Conservation (phyloP, 2,329 filamentous ascomycete species). For the Botryotinia narcissicola region DNA sequence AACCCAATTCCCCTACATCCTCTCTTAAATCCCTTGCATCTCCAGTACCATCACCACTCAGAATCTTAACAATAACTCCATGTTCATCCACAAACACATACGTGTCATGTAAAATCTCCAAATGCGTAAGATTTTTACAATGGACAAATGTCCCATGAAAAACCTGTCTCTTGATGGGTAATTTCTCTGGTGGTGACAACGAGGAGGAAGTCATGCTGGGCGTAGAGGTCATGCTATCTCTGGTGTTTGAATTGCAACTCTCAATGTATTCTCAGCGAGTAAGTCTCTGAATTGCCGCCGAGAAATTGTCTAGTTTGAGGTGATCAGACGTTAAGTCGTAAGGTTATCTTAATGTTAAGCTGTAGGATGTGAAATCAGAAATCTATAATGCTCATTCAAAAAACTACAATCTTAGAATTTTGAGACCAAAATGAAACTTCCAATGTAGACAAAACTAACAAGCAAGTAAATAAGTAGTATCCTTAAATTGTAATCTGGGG, state of each 20-base stretch:
- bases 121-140: conserved; percentile 45
- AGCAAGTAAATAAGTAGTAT: background rate
- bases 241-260: background rate
- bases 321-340: background rate
- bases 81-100: conserved; percentile 51
- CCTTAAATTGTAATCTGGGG: background rate
- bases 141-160: conserved; percentile 64
- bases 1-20: conserved; percentile 37
- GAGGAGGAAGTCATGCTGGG: background rate
- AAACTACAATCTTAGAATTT: background rate
- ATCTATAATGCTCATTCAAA: background rate
- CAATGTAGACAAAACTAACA: background rate
- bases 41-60: conserved; percentile 33
- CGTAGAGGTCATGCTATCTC: background rate
- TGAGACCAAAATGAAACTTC: background rate
- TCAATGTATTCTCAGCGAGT: background rate
- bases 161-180: conserved; percentile 37
- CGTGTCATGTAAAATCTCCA: conserved; percentile 49
- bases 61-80: conserved; percentile 47
- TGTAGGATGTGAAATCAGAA: background rate
- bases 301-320: background rate
- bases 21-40: conserved; percentile 31
- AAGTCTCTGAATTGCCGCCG: background rate
- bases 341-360: background rate
- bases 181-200: background rate